Conservation (phyloP, 2,329 filamentous ascomycete species). For the Alternaria alternata region DNA sequence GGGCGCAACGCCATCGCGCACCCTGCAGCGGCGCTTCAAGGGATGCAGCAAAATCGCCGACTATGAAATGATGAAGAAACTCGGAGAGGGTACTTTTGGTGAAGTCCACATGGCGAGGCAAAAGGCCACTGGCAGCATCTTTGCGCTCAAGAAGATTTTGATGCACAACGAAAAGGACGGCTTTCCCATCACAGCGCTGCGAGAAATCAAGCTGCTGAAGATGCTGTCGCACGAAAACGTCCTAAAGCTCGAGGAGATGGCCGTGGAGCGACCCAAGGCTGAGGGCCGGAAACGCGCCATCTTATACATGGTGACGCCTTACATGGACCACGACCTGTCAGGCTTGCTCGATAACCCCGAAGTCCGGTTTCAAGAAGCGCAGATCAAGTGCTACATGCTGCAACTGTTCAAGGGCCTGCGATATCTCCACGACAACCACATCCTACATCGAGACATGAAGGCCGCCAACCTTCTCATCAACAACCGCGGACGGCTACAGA, state of each 20-base stretch:
- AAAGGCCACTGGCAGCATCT: conserved; percentile 74
- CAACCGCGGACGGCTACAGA: conserved; percentile 91
- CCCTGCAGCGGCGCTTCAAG: conserved; percentile 68
- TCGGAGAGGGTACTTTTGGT: conserved; percentile 96
- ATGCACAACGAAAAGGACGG: conserved; percentile 99
- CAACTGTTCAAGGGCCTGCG: conserved; percentile 88
- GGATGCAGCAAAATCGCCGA: conserved; percentile 86
- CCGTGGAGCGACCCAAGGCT: conserved; percentile 76
- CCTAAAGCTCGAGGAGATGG: conserved; percentile 91
- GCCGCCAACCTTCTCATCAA: conserved; percentile 96
- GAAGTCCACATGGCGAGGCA: conserved; percentile 92
- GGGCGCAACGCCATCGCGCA: conserved; percentile 56
- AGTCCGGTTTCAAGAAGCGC: conserved; percentile 83
- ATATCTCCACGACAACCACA: conserved; percentile 85
- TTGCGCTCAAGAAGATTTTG: conserved; percentile 97
- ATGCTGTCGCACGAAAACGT: conserved; percentile 92
- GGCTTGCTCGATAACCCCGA: conserved; percentile 94
- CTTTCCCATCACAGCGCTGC: conserved; percentile 97
- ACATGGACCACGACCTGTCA: conserved; percentile 99
- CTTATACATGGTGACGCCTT: conserved; percentile 98
- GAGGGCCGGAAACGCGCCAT: conserved; percentile 71
- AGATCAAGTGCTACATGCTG: conserved; percentile 98
- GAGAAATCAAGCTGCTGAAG: conserved; percentile 97
- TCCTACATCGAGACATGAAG: conserved; percentile 98
- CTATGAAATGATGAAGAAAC: conserved; percentile 81